Evolutionary conservation across 2,329 filamentous ascomycete genomes (phyloP).

Genomic region (Niveomyces coronatus): DNA sequence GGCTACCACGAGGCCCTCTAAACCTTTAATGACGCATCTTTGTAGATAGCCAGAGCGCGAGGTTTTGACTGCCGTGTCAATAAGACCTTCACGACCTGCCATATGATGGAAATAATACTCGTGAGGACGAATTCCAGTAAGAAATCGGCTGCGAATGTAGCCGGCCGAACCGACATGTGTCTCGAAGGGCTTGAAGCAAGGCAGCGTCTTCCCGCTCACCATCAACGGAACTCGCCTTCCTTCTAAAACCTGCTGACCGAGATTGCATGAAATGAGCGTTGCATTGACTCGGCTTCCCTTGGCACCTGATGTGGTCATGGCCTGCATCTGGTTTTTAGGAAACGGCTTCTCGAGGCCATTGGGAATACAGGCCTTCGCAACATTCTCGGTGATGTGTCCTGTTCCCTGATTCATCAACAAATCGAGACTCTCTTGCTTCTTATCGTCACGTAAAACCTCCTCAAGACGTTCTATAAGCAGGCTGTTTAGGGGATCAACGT

Average conservation of each 20-base stretch:
- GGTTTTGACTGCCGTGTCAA: conserved; percentile 98
- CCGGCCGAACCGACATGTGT: conserved; percentile 82
- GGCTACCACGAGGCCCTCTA: conserved; percentile 86
- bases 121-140: conserved; percentile 93
- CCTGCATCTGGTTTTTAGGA: conserved; percentile 96
- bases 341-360: conserved; percentile 80
- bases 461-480: conserved; percentile 72
- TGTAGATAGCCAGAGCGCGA: conserved; percentile 94
- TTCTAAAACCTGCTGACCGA: conserved; percentile 94
- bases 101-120: conserved; percentile 99
- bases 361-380: conserved; percentile 74
- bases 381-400: conserved; percentile 60
- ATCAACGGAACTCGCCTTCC: conserved; percentile 90
- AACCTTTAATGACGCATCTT: conserved; percentile 94
- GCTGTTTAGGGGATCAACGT: conserved; percentile 51
- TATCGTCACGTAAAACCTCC: conserved; percentile 81
- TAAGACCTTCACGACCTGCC: conserved; percentile 95
- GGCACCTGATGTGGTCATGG: conserved; percentile 93
- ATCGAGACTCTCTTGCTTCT: conserved; percentile 86
- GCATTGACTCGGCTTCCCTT: conserved; percentile 92
- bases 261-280: conserved; percentile 93
- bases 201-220: conserved; percentile 94
- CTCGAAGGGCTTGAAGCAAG: conserved; percentile 88
- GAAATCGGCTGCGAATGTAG: conserved; percentile 91
- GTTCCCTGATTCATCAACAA: conserved; percentile 67